Evolutionary conservation across 2,329 filamentous ascomycete genomes (phyloP).

Genomic region (Fusarium virguliforme): DNA sequence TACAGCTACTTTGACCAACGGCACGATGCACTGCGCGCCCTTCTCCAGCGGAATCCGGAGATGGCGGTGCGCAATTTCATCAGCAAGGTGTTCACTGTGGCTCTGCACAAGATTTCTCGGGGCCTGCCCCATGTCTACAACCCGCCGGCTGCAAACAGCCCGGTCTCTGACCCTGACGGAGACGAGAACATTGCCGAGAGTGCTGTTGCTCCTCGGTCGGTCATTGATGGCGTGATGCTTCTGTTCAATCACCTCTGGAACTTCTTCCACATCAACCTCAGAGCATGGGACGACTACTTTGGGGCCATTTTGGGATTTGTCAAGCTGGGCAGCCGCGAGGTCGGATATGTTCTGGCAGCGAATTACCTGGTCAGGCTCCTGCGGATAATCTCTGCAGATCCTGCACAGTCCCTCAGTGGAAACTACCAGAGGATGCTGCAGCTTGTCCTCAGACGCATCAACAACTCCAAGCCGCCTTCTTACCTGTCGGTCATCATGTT

Average conservation of each 20-base stretch:
- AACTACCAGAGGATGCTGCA: constrained; percentile 72
- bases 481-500: constrained; percentile 70
- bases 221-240: constrained; percentile 60
- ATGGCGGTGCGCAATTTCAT: constrained; percentile 68
- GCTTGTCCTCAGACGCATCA: constrained; percentile 66
- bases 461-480: constrained; percentile 66
- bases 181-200: constrained; percentile 42
- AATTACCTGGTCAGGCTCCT: constrained; percentile 74
- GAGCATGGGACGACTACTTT: constrained; percentile 85
- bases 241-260: constrained; percentile 73
- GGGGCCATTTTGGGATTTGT: constrained; percentile 78
- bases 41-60: constrained; percentile 76
- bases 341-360: constrained; percentile 71
- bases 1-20: constrained; percentile 74
- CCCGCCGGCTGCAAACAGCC: constrained; percentile 18
- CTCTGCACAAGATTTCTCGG: constrained; percentile 68
- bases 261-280: constrained; percentile 72
- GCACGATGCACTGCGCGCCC: constrained; percentile 72
- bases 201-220: constrained; percentile 28
- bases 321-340: constrained; percentile 72
- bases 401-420: constrained; percentile 64
- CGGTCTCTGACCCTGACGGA: constrained; percentile 52
- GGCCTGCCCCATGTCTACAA: constrained; percentile 66
- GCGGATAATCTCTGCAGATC: constrained; percentile 74
- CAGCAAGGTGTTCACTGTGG: constrained; percentile 66